Base-by-base conservation (phyloP, 169 alveolate genomes). In the Plasmodium vinckei region DNA sequence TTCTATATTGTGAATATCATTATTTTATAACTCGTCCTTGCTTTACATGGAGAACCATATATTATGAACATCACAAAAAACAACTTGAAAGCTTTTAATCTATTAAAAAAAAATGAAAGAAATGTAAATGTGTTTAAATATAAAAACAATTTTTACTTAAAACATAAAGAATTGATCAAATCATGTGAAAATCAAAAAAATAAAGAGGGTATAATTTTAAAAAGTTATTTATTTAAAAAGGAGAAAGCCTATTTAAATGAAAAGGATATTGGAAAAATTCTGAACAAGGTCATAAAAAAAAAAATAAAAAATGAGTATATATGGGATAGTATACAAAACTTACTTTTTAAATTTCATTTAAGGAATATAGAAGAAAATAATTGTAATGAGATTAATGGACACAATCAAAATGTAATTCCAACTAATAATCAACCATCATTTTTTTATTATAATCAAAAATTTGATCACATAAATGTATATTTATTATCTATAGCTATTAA, bases 381-480 rank as follows among this genome's bases (percentile, higher is more conserved):
- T 17, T 5, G 2, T 3, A n/a, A 17, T 9, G 42, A 15, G 9
- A 15, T 27, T 67, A 44, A 13, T 12, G 17, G 10, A 17, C 10
- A 21, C 12, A 69, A 27, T 47, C 33, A 23, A 6, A 67, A n/a
- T 17, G 42, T 15, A 49, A 69, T 69, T 13, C 15, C 53, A 27
- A 63, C 6, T 10, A 5, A n/a, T 27, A 13, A 33, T 0, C n/a
- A 63, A 2, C 10, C 25, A 63, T 15, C 10, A 63, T 15, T 69
- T 9, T 7, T 15, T 9, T 21, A 47, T 47, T 67, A 79, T 21
- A 79, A 79, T 17, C 51, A 69, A 39, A 44, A 56, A 27, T 27
- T 65, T 44, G 89, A 79, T 51, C 77, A 79, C 64, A 59, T 79
- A 47, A 79, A 79, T 46, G 89, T 69, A 7, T 79, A 65, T 69